Evolutionary conservation across 495 filamentous ascomycete genomes (phyloP), one percentile per base, ranked within the genome.

Genomic region (Thozetella sp.): DNA sequence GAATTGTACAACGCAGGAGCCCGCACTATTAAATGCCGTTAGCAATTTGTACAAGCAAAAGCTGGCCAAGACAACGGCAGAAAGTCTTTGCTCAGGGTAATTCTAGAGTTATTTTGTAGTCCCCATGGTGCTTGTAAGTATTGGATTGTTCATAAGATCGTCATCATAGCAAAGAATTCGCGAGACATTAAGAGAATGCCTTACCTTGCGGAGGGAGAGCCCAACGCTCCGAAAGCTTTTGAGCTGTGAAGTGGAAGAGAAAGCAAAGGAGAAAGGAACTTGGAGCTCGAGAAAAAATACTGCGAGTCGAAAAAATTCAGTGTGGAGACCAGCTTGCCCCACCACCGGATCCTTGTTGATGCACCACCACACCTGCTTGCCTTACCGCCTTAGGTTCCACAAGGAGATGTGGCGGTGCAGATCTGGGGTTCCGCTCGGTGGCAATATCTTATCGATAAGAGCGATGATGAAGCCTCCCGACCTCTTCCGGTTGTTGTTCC

Each of bases 141-240:
- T 90, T 92, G 88, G 89, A 92, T 91, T 92, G 87, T 91, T 91
- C 86, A 73, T 72, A 63, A 71, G 72, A 82, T 65, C 72, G 71
- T 80, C 77, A 76, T 83, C 80, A 88, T 76, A 78, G 83, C 80
- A 80, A 67, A 54, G 62, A 57, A 25, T 53, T 54, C 30, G 26
- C 55, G 23, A 56, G 54, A 59, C 43, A 60, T 56, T 61, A 63
- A 54, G 57, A 59, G 27, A 75, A 68, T 62, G 54, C 70, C 82
- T 70, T 78, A 78, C 70, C 67, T 70, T 70, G 65, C 63, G 57
- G 63, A 53, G 25, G 43, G 53, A 56, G 23, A 15, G 50, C 50
- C 20, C 23, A 11, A 15, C 25, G n/a, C 2, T 37, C 27, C 23
- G 25, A 4, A 17, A 6, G 17, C 9, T 6, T 6, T 15, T 19